Percentiles rank a stretch among this genome's conserved stretches.
phyloP scores from a whole-genome alignment of 495 filamentous ascomycete genomes.

The Aspergillus heteromorphus region DNA sequence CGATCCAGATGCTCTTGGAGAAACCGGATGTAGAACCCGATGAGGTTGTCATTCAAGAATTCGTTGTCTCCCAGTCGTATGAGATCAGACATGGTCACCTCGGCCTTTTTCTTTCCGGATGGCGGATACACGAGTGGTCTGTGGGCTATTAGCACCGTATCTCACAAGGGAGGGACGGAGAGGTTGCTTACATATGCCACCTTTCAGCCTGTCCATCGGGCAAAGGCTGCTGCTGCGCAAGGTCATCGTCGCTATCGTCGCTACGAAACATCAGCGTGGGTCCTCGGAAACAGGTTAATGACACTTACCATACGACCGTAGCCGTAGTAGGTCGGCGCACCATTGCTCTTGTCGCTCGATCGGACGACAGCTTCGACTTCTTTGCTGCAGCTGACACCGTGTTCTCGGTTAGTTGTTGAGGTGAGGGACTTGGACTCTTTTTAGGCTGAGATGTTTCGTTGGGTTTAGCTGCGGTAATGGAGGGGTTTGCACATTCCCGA shows the following conservation, averaged over 20 bases:
- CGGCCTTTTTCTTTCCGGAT: conserved; percentile 62
- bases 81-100: conserved; percentile 75
- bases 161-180: neutral
- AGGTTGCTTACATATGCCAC: conserved; percentile 20
- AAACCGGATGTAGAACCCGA: conserved; percentile 78
- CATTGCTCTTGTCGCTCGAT: conserved; percentile 30
- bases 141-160: conserved; percentile 7
- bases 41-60: conserved; percentile 87
- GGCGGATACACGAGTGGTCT: conserved; percentile 66
- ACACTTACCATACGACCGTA: conserved; percentile 19
- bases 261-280: conserved; percentile 2
- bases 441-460: neutral
- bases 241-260: conserved; percentile 12
- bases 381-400: conserved; percentile 29
- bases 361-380: conserved; percentile 6
- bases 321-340: conserved; percentile 17
- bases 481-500: neutral
- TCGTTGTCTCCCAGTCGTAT: conserved; percentile 74
- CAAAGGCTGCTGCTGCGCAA: conserved; percentile 7
- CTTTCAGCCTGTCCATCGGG: conserved; percentile 16
- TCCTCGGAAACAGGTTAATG: neutral
- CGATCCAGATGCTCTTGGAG: conserved; percentile 60
- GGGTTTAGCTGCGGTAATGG: neutral
- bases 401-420: conserved; percentile 2
- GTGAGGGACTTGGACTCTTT: neutral